phyloP scores from a whole-genome alignment of 106 monocot genomes.

The Gastrodia elata region DNA sequence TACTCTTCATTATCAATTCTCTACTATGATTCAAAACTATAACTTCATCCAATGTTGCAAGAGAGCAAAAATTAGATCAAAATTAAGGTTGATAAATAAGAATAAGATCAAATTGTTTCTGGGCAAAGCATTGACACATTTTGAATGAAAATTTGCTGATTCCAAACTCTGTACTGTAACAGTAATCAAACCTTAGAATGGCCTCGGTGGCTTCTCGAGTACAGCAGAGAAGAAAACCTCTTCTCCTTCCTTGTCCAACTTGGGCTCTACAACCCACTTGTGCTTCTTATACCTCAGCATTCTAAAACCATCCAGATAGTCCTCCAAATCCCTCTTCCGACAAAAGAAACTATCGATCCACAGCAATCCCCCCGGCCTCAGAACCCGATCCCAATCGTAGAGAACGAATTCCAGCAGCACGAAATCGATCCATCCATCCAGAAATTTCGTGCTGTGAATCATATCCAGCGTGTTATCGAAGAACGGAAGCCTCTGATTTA shows the following conservation, averaged over 20 bases:
- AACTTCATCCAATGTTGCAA: too few species aligned
- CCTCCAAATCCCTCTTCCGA: constrained; percentile 40
- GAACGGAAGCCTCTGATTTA: constrained; percentile 74
- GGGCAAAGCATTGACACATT: too few species aligned
- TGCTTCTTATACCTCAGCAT: constrained; percentile 63
- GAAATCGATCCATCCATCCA: constrained; percentile 75
- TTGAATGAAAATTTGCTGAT: too few species aligned
- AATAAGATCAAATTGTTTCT: too few species aligned
- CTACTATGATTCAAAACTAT: too few species aligned
- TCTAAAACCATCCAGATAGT: constrained; percentile 50
- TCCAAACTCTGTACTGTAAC: too few species aligned
- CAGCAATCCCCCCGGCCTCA: constrained; percentile 62
- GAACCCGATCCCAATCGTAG: constrained; percentile 71
- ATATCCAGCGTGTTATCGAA: constrained; percentile 78
- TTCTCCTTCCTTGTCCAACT: constrained; percentile 46
- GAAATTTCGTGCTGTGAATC: constrained; percentile 57
- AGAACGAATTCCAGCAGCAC: constrained; percentile 53
- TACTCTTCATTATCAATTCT: too few species aligned
- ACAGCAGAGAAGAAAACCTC: constrained; percentile 87
- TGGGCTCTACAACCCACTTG: constrained; percentile 54
- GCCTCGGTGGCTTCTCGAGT: constrained; percentile 66
- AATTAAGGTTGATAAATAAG: too few species aligned
- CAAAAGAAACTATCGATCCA: constrained; percentile 84
- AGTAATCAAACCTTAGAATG: constrained; percentile 56
- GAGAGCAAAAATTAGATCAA: too few species aligned